Evolutionary conservation across 495 filamentous ascomycete genomes (phyloP).

Genomic region (Aspergillus haitiensis): DNA sequence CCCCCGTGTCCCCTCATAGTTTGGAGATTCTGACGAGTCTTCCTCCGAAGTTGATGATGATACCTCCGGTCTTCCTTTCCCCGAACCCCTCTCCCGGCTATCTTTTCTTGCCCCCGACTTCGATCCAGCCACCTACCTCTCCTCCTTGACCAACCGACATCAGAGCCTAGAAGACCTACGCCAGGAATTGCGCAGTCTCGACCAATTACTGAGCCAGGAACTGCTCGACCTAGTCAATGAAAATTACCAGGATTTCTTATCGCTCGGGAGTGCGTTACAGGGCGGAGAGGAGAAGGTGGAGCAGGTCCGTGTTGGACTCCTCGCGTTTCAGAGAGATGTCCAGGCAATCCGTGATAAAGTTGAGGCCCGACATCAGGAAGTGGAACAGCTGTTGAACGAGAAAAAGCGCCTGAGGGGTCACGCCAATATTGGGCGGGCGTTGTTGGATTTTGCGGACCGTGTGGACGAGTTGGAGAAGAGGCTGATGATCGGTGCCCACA

Average conservation of each 20-base stretch:
- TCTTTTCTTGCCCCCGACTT: conserved; percentile 81
- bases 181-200: conserved; percentile 74
- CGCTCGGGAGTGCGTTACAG: conserved; percentile 73
- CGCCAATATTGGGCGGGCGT: conserved; percentile 59
- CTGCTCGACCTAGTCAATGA: conserved; percentile 90
- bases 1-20: conserved; percentile 43
- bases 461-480: conserved; percentile 73
- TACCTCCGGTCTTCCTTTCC: conserved; percentile 74
- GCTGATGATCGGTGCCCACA: conserved; percentile 52
- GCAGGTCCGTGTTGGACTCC: conserved; percentile 81
- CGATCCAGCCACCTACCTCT: conserved; percentile 78
- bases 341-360: conserved; percentile 57
- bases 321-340: conserved; percentile 82
- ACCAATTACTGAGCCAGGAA: conserved; percentile 73
- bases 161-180: conserved; percentile 96
- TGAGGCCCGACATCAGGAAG: conserved; percentile 51
- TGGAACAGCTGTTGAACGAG: conserved; percentile 54
- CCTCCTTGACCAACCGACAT: conserved; percentile 78
- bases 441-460: conserved; percentile 70
- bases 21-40: conserved; percentile 53
- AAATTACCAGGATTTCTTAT: conserved; percentile 88
- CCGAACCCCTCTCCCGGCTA: conserved; percentile 70
- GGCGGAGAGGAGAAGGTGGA: conserved; percentile 91
- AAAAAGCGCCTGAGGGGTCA: conserved; percentile 52
- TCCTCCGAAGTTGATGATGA: conserved; percentile 60